Base-by-base conservation (phyloP, 2,329 filamentous ascomycete species). In the Lecanosticta acicola region DNA sequence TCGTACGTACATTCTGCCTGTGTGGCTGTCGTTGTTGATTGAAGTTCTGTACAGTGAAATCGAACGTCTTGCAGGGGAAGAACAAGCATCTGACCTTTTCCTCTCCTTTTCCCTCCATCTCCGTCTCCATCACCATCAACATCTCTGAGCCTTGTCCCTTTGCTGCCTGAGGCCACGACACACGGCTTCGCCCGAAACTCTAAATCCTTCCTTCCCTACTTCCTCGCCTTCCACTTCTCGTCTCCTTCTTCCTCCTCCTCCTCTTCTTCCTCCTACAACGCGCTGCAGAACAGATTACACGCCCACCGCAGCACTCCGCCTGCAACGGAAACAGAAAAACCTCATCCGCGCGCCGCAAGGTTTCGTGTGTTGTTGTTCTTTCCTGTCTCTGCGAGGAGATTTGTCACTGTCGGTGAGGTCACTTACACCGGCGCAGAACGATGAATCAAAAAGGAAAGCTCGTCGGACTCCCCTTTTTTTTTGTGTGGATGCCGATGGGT, bases 201-300 rank as follows among this genome's bases (percentile, higher is more conserved):
- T 18, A 29, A 29, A 5, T 7, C 24, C 7, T 11, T 11, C 24
- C 11, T 29, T 11, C 11, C 11, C 11, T 29, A 29, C 11, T 29
- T 29, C 11, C 24, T 29, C 7, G 7, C 5, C 5, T 11, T 32
- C 1, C 21, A 5, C 14, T 19, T 36, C 32, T 20, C 32, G 34
- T 46, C 19, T 19, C 36, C 38, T 32, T 49, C 32, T 37, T 46
- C 19, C 37, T 38, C 38, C 34, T 49, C 41, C 26, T 35, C 19
- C 42, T 11, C 39, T 33, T 34, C 46, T 43, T 32, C 50, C 19
- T 36, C 19, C 32, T n/a, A n/a, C n/a, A n/a, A 45, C 41, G 57
- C 56, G 60, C 58, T 51, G 57, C 54, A 57, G 59, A 61, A 62
- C 59, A 62, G 59, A 62, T 59, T 48, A 53, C 41, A 58, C 57